phyloP scores from a whole-genome alignment of 1,139 yeast genomes.

The Lodderomyces theae region DNA sequence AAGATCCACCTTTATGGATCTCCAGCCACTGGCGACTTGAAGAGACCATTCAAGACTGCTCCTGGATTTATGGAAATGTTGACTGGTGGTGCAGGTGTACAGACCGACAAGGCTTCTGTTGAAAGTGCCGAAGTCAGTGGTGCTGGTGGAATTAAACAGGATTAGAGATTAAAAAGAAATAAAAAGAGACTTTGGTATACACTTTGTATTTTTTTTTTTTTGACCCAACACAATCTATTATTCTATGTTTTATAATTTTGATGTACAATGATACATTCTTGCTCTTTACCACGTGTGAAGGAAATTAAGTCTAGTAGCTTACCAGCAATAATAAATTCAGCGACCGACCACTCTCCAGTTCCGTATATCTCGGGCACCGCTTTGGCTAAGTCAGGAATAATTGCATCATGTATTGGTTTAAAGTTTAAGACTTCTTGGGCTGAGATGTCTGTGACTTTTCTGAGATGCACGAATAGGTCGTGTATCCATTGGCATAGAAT shows the following conservation, averaged over 20 bases:
- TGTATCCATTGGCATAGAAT: slow-evolving; percentile 54
- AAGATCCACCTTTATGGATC: slow-evolving; percentile 85
- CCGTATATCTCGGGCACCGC: slow-evolving; percentile 62
- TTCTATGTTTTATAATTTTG: slow-evolving; percentile 8
- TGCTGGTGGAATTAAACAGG: slow-evolving; percentile 88
- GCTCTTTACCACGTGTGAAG: slow-evolving; percentile 57
- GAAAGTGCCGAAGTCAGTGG: slow-evolving; percentile 86
- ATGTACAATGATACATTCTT: slow-evolving; percentile 55
- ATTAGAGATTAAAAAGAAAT: slow-evolving; percentile 43
- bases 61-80: slow-evolving; percentile 74
- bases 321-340: slow-evolving; percentile 58
- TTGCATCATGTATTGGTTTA: slow-evolving; percentile 50
- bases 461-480: slow-evolving; percentile 41
- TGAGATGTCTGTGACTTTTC: slow-evolving; percentile 32
- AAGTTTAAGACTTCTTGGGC: slow-evolving; percentile 55
- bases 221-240: not conserved
- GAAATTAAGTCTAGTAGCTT: slow-evolving; percentile 56
- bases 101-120: slow-evolving; percentile 84
- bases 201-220: not conserved
- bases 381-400: slow-evolving; percentile 51
- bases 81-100: slow-evolving; percentile 55
- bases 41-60: slow-evolving; percentile 94
- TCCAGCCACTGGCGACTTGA: slow-evolving; percentile 85
- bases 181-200: too few species aligned
- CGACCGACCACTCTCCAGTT: slow-evolving; percentile 62